A percentile compares a stretch with the other conserved stretches of the same genome.
phyloP scores from a whole-genome alignment of 73 alveolate species.

The Tetrahymena thermophila region DNA sequence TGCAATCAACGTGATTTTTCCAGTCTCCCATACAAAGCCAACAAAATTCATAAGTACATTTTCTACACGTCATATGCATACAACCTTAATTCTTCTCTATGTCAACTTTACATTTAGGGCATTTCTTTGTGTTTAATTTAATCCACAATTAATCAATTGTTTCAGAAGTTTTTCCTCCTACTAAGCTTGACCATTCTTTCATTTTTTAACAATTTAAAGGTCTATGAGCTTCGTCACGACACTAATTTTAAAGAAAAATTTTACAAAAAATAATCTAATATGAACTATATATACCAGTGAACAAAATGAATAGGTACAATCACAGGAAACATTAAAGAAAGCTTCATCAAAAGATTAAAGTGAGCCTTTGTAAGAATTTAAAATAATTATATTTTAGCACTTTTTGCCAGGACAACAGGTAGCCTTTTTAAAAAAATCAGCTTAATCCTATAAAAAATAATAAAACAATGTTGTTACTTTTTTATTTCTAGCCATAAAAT shows the following conservation, averaged over 20 bases:
- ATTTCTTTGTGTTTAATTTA: slow-evolving; percentile 51
- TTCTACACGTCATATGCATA: slow-evolving; percentile 79
- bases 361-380: background rate
- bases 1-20: background rate
- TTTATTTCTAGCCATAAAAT: background rate
- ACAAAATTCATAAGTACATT: slow-evolving; percentile 72
- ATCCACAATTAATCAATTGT: background rate
- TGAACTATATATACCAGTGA: background rate
- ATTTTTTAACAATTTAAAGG: background rate
- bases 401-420: background rate
- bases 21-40: slow-evolving; percentile 60
- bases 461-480: background rate
- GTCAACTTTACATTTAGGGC: slow-evolving; percentile 73
- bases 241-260: background rate
- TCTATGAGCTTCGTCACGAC: background rate
- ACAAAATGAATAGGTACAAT: background rate
- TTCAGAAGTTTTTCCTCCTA: background rate
- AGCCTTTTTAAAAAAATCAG: background rate
- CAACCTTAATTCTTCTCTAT: slow-evolving; percentile 81
- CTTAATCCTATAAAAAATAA: background rate
- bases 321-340: background rate
- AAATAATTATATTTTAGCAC: background rate
- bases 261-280: background rate
- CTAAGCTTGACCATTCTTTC: background rate
- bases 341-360: background rate